phyloP scores from a whole-genome alignment of 148 eudicot genomes.

The Cornus florida region DNA sequence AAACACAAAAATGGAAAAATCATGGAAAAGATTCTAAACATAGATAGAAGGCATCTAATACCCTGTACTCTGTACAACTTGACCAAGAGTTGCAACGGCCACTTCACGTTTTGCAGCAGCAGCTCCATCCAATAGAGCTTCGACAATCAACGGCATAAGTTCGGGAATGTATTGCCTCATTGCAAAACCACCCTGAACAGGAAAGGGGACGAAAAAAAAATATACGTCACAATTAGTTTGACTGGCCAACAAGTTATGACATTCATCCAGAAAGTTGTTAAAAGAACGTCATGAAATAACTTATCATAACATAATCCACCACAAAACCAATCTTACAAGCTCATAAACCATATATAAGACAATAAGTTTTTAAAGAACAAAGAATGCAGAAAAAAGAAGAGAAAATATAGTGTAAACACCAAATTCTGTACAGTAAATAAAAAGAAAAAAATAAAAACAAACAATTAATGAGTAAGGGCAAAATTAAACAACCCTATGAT shows the following conservation, averaged over 20 bases:
- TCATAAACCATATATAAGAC: not conserved
- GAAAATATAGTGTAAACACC: not conserved
- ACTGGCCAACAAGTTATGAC: not conserved
- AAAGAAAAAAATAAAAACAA: no score
- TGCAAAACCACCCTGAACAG: constrained; percentile 88
- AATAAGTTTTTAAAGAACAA: not conserved
- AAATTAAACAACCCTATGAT: no score
- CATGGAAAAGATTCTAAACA: not conserved
- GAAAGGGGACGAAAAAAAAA: not conserved
- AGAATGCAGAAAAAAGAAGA: not conserved
- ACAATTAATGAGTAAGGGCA: no score
- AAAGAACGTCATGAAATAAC: not conserved
- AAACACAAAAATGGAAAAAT: not conserved
- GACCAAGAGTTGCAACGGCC: constrained; percentile 96
- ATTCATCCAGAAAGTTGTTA: not conserved
- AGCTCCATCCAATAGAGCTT: constrained; percentile 93
- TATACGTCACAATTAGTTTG: not conserved
- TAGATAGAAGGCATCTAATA: constrained; percentile 26
- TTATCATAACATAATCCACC: not conserved
- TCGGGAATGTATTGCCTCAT: constrained; percentile 88
- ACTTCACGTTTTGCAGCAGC: constrained; percentile 96
- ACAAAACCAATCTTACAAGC: not conserved
- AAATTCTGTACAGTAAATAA: not conserved
- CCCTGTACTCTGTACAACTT: constrained; percentile 99
- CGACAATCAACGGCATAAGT: constrained; percentile 92